Evolutionary conservation across 2,329 filamentous ascomycete species (phyloP), one percentile per base, ranked within the genome.

Genomic region (Hymenoscyphus linearis): DNA sequence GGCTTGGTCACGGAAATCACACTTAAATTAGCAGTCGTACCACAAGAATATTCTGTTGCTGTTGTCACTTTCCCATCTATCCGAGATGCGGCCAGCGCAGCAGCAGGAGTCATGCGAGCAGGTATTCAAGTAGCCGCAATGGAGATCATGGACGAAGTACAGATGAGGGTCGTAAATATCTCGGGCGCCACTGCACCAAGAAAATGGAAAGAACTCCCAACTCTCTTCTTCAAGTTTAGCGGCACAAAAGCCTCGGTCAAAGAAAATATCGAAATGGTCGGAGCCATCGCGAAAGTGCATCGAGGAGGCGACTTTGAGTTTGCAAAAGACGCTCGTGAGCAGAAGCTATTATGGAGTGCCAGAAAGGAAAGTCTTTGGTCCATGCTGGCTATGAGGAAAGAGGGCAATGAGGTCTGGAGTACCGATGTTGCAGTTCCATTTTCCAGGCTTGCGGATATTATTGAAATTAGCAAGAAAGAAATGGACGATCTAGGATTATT

Each of bases 111-210:
- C n/a, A 89, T 93, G 80, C 85, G 89, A 68, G 82, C 85, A 0
- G 71, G 71, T 2, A 63, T 73, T 2, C 71, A 71, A 36, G 70
- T 73, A 1, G 72, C 72, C 2, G 72, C 72, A 1, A 72, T 73
- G 84, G 90, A 95, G 75, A 85, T 95, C 67, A 91, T 95, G 88
- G 90, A 95, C 71, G 90, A 95, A 61, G 88, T 93, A 3, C 89
- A 93, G 74, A 95, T 95, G 90, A 82, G 80, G 65, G 88, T 93
- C 0, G 86, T 95, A 71, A 95, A 95, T 75, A 79, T 86, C 58
- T 84, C 87, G 12, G 87, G 88, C 0, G 84, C 85, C 3, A 91
- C 88, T 0, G 82, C 84, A 7, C 86, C 85, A 16, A 77, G 82
- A 5, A 82, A 84, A 52, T 93, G 90, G 90, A 82, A 87, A 68